Conservation (phyloP, 2,329 filamentous ascomycete genomes). For the Cryphonectria japonica region DNA sequence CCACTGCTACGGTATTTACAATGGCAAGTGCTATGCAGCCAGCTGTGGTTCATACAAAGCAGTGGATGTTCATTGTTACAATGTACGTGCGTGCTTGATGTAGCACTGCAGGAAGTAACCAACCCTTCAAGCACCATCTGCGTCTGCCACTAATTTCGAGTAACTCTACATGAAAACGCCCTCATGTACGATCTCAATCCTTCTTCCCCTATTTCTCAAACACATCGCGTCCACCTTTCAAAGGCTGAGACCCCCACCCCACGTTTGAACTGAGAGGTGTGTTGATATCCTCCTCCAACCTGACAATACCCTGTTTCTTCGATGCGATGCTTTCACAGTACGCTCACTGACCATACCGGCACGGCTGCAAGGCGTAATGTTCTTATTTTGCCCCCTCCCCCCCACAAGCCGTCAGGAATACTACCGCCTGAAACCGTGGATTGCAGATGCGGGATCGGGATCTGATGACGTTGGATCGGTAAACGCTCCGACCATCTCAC, state of each 20-base stretch:
- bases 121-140: not conserved
- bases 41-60: not conserved
- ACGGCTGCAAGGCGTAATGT: not conserved
- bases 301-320: not conserved
- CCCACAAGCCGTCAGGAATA: conserved; percentile 12
- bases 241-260: not conserved
- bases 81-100: not conserved
- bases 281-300: not conserved
- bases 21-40: not conserved
- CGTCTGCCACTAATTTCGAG: not conserved
- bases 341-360: not conserved
- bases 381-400: not conserved
- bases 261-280: not conserved
- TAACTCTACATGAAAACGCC: not conserved
- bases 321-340: not conserved
- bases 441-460: conserved; percentile 3
- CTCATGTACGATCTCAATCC: not conserved
- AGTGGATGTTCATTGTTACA: not conserved
- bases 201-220: conserved; percentile 1
- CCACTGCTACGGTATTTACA: not conserved
- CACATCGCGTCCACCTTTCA: not conserved
- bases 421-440: conserved; percentile 8
- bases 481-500: not conserved
- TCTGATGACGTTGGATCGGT: conserved; percentile 1
- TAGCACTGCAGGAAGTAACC: not conserved